Evolutionary conservation across 192 early-diverging fungal genomes (phyloP).

Genomic region (Backusella mclennaniae): DNA sequence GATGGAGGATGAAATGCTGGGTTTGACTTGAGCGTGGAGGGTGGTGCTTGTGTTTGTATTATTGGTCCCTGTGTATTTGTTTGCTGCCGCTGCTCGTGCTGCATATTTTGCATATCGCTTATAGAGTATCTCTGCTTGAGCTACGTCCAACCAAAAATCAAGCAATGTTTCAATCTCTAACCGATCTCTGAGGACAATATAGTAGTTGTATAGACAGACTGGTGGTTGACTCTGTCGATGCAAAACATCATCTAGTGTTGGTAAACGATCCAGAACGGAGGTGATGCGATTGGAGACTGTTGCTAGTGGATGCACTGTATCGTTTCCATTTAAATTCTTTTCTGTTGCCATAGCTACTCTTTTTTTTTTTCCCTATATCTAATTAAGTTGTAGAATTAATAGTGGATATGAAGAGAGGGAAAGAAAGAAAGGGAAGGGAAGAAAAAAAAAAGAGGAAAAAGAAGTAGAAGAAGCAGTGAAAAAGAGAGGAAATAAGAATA

Average conservation of each 20-base stretch:
- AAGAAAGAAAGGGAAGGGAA: not conserved
- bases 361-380: not conserved
- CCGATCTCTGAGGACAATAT: constrained; percentile 65
- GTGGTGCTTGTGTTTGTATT: not conserved
- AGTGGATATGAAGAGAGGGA: not conserved
- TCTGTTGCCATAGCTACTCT: not conserved
- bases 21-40: not conserved
- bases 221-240: constrained; percentile 64
- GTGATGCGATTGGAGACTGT: constrained; percentile 9
- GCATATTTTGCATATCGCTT: constrained; percentile 43
- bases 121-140: constrained; percentile 67
- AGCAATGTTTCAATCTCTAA: constrained; percentile 60
- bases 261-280: constrained; percentile 41
- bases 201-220: constrained; percentile 75
- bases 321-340: constrained; percentile 1
- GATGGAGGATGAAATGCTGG: not conserved
- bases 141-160: constrained; percentile 78
- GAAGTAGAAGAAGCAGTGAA: not conserved
- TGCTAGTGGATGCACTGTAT: constrained; percentile 11
- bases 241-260: constrained; percentile 66
- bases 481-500: not conserved
- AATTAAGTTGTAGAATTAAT: not conserved
- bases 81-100: not conserved
- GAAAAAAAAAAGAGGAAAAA: not conserved
- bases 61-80: not conserved